Conservation (phyloP, 139 green algal genomes). For the Zygnema cylindricum region DNA sequence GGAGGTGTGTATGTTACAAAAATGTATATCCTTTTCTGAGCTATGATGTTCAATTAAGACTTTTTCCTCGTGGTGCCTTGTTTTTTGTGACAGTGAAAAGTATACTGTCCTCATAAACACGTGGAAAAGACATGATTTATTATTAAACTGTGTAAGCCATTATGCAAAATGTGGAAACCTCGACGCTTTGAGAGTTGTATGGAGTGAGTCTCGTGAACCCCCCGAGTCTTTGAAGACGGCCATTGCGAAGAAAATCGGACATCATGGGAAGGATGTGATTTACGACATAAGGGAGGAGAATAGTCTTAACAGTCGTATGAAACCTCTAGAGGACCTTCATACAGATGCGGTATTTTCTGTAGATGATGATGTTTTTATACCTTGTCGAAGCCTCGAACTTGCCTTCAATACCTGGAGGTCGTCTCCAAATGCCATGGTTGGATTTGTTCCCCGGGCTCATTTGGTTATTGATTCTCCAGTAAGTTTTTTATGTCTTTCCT, state of each 20-base stretch:
- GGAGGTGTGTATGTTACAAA: neutral
- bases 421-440: constrained; percentile 59
- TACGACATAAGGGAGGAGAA: constrained; percentile 38
- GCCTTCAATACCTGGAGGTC: constrained; percentile 63
- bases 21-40: neutral
- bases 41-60: neutral
- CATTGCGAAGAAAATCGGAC: constrained; percentile 18
- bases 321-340: constrained; percentile 60
- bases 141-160: constrained; percentile 26
- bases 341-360: constrained; percentile 73
- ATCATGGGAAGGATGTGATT: neutral
- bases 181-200: constrained; percentile 40
- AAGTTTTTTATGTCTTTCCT: neutral
- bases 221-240: constrained; percentile 4
- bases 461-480: constrained; percentile 53
- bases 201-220: constrained; percentile 25
- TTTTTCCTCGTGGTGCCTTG: constrained; percentile 1
- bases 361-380: constrained; percentile 71
- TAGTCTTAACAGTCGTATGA: constrained; percentile 57
- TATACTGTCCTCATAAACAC: constrained; percentile 50
- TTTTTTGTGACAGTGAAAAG: constrained; percentile 24
- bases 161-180: constrained; percentile 30
- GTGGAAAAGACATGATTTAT: constrained; percentile 39
- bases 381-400: constrained; percentile 64
- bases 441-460: constrained; percentile 67